Percentiles rank a stretch among this genome's conserved stretches.
Conservation (phyloP, 2,329 filamentous ascomycete genomes). For the Ophiosphaerella herpotricha region DNA sequence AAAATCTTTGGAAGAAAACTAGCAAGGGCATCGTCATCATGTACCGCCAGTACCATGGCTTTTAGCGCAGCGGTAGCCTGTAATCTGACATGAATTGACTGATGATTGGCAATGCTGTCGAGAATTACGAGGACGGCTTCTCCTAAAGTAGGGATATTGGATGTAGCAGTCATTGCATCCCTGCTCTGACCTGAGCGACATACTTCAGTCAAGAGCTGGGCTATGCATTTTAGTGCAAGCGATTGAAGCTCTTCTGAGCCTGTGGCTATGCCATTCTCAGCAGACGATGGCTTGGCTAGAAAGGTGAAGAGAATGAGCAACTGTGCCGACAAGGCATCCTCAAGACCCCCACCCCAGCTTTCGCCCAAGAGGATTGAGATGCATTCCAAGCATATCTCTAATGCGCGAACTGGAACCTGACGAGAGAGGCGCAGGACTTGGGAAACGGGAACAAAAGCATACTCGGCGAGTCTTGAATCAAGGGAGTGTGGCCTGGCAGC, state of each 20-base stretch:
- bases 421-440: conserved; percentile 81
- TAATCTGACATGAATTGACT: conserved; percentile 70
- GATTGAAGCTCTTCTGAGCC: conserved; percentile 75
- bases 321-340: conserved; percentile 76
- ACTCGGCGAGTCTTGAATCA: conserved; percentile 86
- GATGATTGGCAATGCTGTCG: conserved; percentile 69
- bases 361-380: conserved; percentile 72
- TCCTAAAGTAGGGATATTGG: conserved; percentile 76
- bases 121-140: conserved; percentile 81
- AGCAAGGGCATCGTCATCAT: conserved; percentile 74
- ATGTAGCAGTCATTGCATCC: conserved; percentile 57
- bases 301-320: conserved; percentile 84
- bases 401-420: conserved; percentile 68
- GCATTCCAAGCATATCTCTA: conserved; percentile 79
- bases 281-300: conserved; percentile 72
- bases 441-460: conserved; percentile 90
- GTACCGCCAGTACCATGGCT: conserved; percentile 66
- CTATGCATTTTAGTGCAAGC: conserved; percentile 72
- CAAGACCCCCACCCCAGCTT: conserved; percentile 78
- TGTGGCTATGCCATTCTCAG: conserved; percentile 51
- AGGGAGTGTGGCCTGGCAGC: conserved; percentile 52
- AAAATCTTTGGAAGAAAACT: conserved; percentile 88
- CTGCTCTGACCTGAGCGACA: conserved; percentile 55
- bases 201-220: conserved; percentile 66
- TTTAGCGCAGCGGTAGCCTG: conserved; percentile 70